Evolutionary conservation across 1,139 yeast genomes (phyloP).

Genomic region (Nadsonia starkeyi-henricii): DNA sequence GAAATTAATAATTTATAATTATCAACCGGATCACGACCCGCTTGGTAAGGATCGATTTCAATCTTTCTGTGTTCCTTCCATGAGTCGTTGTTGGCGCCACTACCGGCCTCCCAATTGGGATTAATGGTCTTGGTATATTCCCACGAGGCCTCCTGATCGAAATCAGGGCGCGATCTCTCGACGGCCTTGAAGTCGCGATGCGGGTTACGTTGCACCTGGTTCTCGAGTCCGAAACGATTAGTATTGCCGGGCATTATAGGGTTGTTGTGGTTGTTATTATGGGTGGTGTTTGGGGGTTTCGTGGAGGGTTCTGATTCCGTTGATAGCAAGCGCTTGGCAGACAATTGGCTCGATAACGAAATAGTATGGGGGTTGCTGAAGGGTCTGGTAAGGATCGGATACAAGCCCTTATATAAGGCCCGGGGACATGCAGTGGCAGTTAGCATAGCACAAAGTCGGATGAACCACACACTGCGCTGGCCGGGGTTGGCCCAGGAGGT

Average conservation of each 20-base stretch:
- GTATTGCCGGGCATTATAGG: background rate
- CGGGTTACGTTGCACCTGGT: constrained; percentile 12
- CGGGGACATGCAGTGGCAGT: too few relatives aligned
- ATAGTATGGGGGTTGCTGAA: too few relatives aligned
- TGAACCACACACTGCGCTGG: too few relatives aligned
- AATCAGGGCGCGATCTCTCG: constrained; percentile 13
- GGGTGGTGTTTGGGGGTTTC: too few relatives aligned
- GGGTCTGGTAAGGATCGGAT: background rate
- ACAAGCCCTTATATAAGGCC: too few relatives aligned
- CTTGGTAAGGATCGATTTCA: constrained; percentile 36
- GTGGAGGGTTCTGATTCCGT: constrained; percentile 1
- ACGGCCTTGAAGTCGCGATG: constrained; percentile 10
- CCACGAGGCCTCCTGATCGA: constrained; percentile 12
- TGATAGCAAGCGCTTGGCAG: background rate
- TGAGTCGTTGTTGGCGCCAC: constrained; percentile 31
- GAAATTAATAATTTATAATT: constrained; percentile 40
- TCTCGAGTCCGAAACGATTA: constrained; percentile 11
- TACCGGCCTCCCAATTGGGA: constrained; percentile 36
- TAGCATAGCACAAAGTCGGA: too few relatives aligned
- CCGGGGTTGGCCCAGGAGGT: too few relatives aligned
- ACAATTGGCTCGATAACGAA: background rate
- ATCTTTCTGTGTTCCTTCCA: constrained; percentile 32
- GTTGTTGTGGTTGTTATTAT: too few relatives aligned
- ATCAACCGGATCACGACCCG: constrained; percentile 28
- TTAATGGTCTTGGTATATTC: constrained; percentile 15